Percentiles rank a stretch among this genome's conserved stretches.
phyloP scores from a whole-genome alignment of 2,329 filamentous ascomycete genomes.

The Aspergillus costaricaensis region DNA sequence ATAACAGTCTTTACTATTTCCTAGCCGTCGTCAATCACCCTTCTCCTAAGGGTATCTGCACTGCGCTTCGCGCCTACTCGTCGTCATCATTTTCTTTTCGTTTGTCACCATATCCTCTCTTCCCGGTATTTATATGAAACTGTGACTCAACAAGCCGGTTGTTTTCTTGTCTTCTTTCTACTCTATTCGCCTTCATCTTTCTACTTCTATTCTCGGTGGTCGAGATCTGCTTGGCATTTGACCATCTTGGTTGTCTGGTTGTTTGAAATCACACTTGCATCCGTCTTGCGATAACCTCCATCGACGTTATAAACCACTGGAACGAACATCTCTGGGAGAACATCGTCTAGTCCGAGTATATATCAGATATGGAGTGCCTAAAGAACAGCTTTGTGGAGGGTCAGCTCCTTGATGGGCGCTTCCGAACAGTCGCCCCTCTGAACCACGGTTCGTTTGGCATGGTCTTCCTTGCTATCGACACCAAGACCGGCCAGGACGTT shows the following conservation, averaged over 20 bases:
- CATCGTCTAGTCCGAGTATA: constrained; percentile 21
- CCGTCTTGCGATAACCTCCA: constrained; percentile 9
- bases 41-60: constrained; percentile 24
- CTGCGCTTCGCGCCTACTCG: constrained; percentile 29
- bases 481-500: constrained; percentile 73
- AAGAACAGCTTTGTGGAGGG: constrained; percentile 40
- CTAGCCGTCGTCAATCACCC: constrained; percentile 32
- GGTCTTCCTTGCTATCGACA: constrained; percentile 91
- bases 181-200: constrained; percentile 23
- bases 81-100: constrained; percentile 24
- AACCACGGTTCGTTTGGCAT: constrained; percentile 99
- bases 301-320: constrained; percentile 8
- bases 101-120: constrained; percentile 28
- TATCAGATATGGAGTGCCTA: constrained; percentile 36
- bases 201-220: constrained; percentile 30
- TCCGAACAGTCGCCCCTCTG: constrained; percentile 86
- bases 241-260: constrained; percentile 30
- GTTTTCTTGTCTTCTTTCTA: constrained; percentile 20
- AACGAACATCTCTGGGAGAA: constrained; percentile 16
- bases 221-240: constrained; percentile 25
- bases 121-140: constrained; percentile 32
- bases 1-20: constrained; percentile 44
- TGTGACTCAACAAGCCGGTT: constrained; percentile 24
- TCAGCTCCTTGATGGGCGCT: constrained; percentile 65
- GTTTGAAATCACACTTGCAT: constrained; percentile 25